These are phyloP conservation scores for Barnettozyma pratensis DNA, from an alignment of 805 yeast species.

Conservation along the genomic window DNA sequence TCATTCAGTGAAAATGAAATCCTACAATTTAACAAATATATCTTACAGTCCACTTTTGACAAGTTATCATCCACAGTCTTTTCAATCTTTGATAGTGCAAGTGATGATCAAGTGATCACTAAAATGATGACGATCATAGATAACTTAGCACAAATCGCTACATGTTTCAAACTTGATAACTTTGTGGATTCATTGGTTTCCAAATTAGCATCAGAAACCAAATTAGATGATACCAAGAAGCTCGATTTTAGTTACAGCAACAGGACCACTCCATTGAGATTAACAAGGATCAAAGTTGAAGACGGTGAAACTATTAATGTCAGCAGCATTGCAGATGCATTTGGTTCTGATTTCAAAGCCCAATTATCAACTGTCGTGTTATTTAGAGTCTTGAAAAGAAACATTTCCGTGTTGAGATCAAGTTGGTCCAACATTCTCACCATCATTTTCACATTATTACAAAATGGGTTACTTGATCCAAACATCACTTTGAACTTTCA, in stretches of 20 bases:
- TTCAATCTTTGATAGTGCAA: conserved; percentile 77
- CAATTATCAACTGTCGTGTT: conserved; percentile 84
- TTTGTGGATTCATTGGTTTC: conserved; percentile 65
- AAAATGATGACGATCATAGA: conserved; percentile 86
- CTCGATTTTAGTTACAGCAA: conserved; percentile 1
- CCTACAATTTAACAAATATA: conserved; percentile 62
- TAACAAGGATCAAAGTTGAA: conserved; percentile 24
- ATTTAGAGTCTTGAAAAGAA: conserved; percentile 67
- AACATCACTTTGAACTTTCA: conserved; percentile 63
- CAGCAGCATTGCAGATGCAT: conserved; percentile 72
- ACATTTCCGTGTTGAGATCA: conserved; percentile 38
- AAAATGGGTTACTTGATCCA: conserved; percentile 67
- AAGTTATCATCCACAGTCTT: conserved; percentile 68
- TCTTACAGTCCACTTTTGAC: conserved; percentile 61
- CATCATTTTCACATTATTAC: conserved; percentile 60
- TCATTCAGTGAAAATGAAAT: conserved; percentile 23
- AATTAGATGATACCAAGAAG: conserved; percentile 40
- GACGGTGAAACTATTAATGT: conserved; percentile 49
- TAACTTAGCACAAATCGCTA: conserved; percentile 74
- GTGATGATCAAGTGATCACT: conserved; percentile 85
- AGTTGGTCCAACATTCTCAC: conserved; percentile 57
- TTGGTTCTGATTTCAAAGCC: conserved; percentile 89
- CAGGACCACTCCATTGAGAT: conserved; percentile 11
- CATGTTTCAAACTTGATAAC: conserved; percentile 49
- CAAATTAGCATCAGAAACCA: conserved; percentile 62